Evolutionary conservation across 495 filamentous ascomycete genomes (phyloP), one percentile per base, ranked within the genome.

Genomic region (Collariella sp.): DNA sequence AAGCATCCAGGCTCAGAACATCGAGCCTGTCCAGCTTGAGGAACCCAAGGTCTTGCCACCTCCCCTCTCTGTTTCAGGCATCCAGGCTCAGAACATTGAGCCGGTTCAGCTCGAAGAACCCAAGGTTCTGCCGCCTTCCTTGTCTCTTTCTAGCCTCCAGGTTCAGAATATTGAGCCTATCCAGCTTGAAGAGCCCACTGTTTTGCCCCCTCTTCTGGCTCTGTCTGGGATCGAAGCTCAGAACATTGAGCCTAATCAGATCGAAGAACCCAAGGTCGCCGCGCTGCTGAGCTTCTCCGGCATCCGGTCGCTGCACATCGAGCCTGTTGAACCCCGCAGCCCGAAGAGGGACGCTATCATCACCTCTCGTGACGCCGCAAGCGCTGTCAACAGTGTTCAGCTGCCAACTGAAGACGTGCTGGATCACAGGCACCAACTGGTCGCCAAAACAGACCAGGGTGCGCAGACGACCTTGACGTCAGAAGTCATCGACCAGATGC

Each of bases 391-490:
- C 23, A 55, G 53, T 10, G 46, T 18, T 57, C 66, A 40, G 66
- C 72, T 72, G 42, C 60, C 69, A 38, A 72, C 68, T 12, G 63
- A 66, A 24, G 53, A 60, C 19, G 62, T 64, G 15, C 59, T 45
- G 42, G 54, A 18, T 71, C 63, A 38, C 76, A 72, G 57, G 10
- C 35, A 67, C 15, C 4, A 31, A 4, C 26, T 31, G 26, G 26
- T 31, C 26, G 51, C 75, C 40, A 82, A 75, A 44, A 70, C 72
- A 34, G 84, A 91, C 62, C 84, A 88, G 50, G 77, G 79, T 45
- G 79, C 81, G 13, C 88, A 94, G 67, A 91, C 88, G 33, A 72
- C 82, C 7, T 67, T 91, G 33, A 90, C 87, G 13, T 80, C 83
- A 0, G 79, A 85, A 39, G 81, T 81, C 44, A 83, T 91, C 53